phyloP scores from a whole-genome alignment of 2,329 filamentous ascomycete genomes.

The Monilinia fructicola region DNA sequence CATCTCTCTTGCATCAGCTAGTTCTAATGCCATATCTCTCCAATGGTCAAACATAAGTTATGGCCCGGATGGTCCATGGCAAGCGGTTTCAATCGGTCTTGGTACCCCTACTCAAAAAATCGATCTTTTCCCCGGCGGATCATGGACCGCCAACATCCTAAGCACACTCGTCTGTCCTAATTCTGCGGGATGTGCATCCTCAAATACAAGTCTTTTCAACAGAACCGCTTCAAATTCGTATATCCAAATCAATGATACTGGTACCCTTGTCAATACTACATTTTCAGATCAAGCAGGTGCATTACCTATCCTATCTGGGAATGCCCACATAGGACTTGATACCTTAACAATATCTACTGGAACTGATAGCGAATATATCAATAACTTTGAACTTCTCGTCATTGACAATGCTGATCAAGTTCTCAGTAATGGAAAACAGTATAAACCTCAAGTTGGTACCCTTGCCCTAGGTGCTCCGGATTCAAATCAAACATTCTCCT shows the following conservation, averaged over 20 bases:
- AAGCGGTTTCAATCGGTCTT: slow-evolving; percentile 33
- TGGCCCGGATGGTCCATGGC: slow-evolving; percentile 32
- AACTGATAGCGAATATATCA: background rate
- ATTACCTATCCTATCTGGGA: background rate
- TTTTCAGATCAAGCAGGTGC: slow-evolving; percentile 3
- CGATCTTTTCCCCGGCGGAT: slow-evolving; percentile 27
- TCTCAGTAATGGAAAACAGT: background rate
- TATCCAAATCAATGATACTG: background rate
- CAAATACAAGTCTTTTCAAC: background rate
- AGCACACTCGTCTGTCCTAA: slow-evolving; percentile 27
- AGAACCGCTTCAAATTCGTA: background rate
- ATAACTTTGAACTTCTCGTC: slow-evolving; percentile 6
- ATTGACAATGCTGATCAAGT: slow-evolving; percentile 7
- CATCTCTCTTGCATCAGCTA: background rate
- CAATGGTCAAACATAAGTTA: slow-evolving; percentile 28
- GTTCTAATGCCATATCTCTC: slow-evolving; percentile 4
- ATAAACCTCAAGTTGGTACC: slow-evolving; percentile 6
- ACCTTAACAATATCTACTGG: background rate
- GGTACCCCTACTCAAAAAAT: slow-evolving; percentile 26
- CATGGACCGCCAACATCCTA: slow-evolving; percentile 25
- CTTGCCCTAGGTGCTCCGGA: background rate
- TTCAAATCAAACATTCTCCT: no score
- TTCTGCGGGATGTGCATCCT: background rate
- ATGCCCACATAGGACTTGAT: slow-evolving; percentile 8
- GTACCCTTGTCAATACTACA: background rate